Conservation (phyloP, 768 basidiomycete genomes). For the Nidula microcarpa region DNA sequence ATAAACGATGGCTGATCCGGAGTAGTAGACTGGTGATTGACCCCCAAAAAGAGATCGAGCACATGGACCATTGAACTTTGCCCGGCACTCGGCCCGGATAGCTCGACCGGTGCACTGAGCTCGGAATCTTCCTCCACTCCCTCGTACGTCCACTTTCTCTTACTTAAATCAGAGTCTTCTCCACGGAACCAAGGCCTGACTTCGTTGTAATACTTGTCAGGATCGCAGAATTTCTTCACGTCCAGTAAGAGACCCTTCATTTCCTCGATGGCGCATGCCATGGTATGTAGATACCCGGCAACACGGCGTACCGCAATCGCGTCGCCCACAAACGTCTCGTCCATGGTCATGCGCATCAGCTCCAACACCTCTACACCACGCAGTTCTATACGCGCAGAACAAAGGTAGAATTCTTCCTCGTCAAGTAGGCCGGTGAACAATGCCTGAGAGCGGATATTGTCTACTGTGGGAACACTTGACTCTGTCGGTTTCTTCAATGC, state of each 20-base stretch:
- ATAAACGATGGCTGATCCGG: conserved; percentile 47
- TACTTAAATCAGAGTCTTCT: conserved; percentile 47
- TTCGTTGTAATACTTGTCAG: conserved; percentile 68
- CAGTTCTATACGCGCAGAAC: conserved; percentile 86
- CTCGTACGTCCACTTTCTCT: conserved; percentile 48
- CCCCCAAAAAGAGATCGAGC: conserved; percentile 71
- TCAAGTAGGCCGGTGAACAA: conserved; percentile 79
- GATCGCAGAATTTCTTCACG: conserved; percentile 74
- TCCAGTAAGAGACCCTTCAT: conserved; percentile 35
- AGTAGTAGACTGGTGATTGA: conserved; percentile 45
- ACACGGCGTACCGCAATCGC: conserved; percentile 63
- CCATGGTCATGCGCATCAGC: conserved; percentile 85
- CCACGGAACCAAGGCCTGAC: conserved; percentile 88
- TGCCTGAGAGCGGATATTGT: conserved; percentile 65
- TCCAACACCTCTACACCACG: conserved; percentile 82
- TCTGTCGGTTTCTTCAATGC: conserved; percentile 23
- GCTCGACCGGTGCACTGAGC: conserved; percentile 42
- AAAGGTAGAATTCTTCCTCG: conserved; percentile 90
- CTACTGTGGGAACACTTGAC: conserved; percentile 33
- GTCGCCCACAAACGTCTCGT: conserved; percentile 86
- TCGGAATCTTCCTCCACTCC: conserved; percentile 38
- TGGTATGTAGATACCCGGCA: conserved; percentile 58
- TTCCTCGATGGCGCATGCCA: conserved; percentile 65
- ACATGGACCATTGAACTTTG: conserved; percentile 80
- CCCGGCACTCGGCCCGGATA: conserved; percentile 84